A percentile compares a stretch with the other conserved stretches of the same genome.
phyloP scores from a whole-genome alignment of 1,284 basidiomycete species.

The Phlebopus sp. region DNA sequence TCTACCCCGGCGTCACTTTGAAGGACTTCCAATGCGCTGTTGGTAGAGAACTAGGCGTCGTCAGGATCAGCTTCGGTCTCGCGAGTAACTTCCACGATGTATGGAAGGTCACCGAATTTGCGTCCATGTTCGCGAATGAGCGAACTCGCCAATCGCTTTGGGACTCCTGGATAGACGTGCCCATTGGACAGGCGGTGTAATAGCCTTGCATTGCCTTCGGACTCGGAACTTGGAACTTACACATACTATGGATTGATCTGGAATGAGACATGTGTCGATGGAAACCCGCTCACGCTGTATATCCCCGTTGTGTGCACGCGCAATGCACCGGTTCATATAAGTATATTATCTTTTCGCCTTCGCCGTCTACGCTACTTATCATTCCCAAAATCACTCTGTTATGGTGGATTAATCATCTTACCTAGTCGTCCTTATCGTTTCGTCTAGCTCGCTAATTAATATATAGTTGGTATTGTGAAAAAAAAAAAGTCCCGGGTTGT shows the following conservation, averaged over 20 bases:
- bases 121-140: conserved; percentile 45
- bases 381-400: too few species aligned
- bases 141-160: conserved; percentile 42
- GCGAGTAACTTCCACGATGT: conserved; percentile 73
- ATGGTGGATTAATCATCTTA: too few species aligned
- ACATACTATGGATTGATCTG: neutral
- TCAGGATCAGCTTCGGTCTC: conserved; percentile 72
- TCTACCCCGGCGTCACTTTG: conserved; percentile 59
- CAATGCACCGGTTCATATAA: too few species aligned
- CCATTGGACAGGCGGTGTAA: conserved; percentile 32
- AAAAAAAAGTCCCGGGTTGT: too few species aligned
- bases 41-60: conserved; percentile 68
- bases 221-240: neutral
- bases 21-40: conserved; percentile 58
- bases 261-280: neutral
- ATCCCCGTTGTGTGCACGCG: neutral
- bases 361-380: too few species aligned
- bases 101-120: conserved; percentile 65
- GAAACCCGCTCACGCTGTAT: neutral
- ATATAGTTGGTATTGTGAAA: too few species aligned
- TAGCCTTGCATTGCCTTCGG: neutral
- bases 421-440: too few species aligned
- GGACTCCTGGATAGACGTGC: conserved; percentile 33
- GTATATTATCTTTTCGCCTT: too few species aligned
- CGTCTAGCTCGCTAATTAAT: too few species aligned